Conservation (phyloP, 768 basidiomycete genomes). For the Pleurotus salmoneostramineus region DNA sequence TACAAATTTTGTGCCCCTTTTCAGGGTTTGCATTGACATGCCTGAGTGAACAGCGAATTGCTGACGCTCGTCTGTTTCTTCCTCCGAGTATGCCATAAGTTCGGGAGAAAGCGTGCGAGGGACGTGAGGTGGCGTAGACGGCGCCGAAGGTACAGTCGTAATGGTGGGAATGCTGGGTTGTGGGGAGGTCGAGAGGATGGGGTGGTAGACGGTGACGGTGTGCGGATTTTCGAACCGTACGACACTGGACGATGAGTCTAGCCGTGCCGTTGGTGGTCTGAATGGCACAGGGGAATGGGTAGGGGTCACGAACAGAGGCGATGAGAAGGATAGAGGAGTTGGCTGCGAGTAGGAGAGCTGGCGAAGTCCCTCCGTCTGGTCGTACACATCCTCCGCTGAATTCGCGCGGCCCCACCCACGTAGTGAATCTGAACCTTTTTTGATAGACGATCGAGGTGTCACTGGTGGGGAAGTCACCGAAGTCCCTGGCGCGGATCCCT, state of each 20-base stretch:
- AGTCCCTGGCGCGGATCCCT: not conserved
- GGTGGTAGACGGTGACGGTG: slow-evolving; percentile 3
- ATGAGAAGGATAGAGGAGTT: not conserved
- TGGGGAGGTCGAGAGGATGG: slow-evolving; percentile 3
- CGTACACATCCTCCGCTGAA: not conserved
- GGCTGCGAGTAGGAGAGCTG: slow-evolving; percentile 2
- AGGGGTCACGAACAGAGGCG: not conserved
- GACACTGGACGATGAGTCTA: slow-evolving; percentile 2
- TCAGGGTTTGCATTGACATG: slow-evolving; percentile 9
- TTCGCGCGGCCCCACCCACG: slow-evolving; percentile 1
- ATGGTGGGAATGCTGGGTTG: slow-evolving; percentile 6
- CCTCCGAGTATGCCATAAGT: not conserved
- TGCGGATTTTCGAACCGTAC: slow-evolving; percentile 2
- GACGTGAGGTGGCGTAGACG: not conserved
- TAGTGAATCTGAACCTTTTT: not conserved
- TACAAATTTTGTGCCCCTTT: slow-evolving; percentile 13
- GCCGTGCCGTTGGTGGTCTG: not conserved
- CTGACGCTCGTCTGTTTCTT: not conserved
- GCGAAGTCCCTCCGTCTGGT: not conserved
- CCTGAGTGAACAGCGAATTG: slow-evolving; percentile 9
- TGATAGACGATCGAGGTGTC: not conserved
- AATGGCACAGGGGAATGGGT: not conserved
- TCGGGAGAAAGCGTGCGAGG: not conserved
- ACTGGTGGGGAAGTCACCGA: not conserved
- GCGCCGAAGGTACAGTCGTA: not conserved